Evolutionary conservation across 805 yeast species (phyloP), one percentile per base, ranked within the genome.

Genomic region (Priceomyces fermenticarens): DNA sequence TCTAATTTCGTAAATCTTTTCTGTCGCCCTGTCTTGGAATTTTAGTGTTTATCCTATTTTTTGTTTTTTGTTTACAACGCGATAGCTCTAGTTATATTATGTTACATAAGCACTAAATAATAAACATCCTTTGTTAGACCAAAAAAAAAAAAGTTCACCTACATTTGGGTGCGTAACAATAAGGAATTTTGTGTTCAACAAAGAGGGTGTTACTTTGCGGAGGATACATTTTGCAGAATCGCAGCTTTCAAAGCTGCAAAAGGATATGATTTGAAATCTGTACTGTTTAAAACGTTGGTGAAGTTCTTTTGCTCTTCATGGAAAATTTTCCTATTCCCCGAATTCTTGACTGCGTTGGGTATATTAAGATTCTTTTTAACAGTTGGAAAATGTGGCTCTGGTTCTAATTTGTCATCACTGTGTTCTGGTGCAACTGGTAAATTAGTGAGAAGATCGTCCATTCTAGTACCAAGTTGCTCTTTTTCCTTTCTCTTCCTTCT

Each of bases 161-260:
- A 20, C 25, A 20, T 20, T 20, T 8, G 25, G 8, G 25, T 20
- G 25, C 25, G 25, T 8, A 20, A 20, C 25, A 20, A 20, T 20
- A 20, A 4, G 25, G 8, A 20, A 20, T 20, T 20, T 20, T 20
- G 25, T 20, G 25, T 20, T 8, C 8, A 20, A 20, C 25, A 20
- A 20, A 8, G 25, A 20, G 25, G n/a, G 25, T 20, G 8, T 8
- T 20, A 20, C 25, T 20, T 20, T 20, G 25, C 25, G 25, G 25
- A 20, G 4, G 25, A 20, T 20, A 20, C 12, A 43, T 61, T 62
- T 30, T 58, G 55, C 40, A 52, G 52, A 38, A 68, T 67, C n/a
- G 83, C 81, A 38, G 74, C 76, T 54, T 75, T 81, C 49, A 87
- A 67, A 2, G 89, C 77, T 30, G 71, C 72, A 54, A 86, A 85